A percentile compares a stretch with the other conserved stretches of the same genome.
These are phyloP conservation scores for Phytophthora aleatoria DNA, from an alignment of 352 stramenopile species.

Conservation along the genomic window DNA sequence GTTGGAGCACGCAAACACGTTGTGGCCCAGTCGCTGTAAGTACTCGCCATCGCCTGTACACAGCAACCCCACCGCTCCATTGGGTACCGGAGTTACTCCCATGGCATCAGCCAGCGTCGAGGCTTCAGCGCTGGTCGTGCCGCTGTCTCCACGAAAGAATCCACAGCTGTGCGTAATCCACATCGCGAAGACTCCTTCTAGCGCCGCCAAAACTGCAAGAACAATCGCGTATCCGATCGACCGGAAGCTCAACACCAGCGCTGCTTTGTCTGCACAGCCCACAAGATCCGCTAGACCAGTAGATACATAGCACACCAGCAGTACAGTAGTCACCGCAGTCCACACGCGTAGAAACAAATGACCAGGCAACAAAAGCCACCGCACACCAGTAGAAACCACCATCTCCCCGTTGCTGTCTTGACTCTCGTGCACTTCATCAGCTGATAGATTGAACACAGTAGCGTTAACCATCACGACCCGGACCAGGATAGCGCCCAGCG, in stretches of 20 bases:
- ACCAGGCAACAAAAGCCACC: slow-evolving; percentile 52
- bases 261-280: slow-evolving; percentile 43
- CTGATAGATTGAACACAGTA: slow-evolving; percentile 34
- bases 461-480: slow-evolving; percentile 25
- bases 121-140: background rate
- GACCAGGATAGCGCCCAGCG: slow-evolving; percentile 40
- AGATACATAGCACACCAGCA: slow-evolving; percentile 54
- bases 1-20: slow-evolving; percentile 53
- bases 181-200: slow-evolving; percentile 48
- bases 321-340: slow-evolving; percentile 44
- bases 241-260: slow-evolving; percentile 41
- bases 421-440: slow-evolving; percentile 19
- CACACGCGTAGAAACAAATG: slow-evolving; percentile 54
- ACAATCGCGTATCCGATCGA: slow-evolving; percentile 39
- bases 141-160: slow-evolving; percentile 27
- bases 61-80: slow-evolving; percentile 45
- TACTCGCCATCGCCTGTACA: slow-evolving; percentile 41
- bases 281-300: slow-evolving; percentile 51
- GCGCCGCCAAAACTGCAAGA: slow-evolving; percentile 34
- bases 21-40: slow-evolving; percentile 36
- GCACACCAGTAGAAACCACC: slow-evolving; percentile 24
- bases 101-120: slow-evolving; percentile 22
- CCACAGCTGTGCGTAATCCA: slow-evolving; percentile 30
- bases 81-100: slow-evolving; percentile 24
- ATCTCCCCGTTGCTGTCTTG: slow-evolving; percentile 40